Evolutionary conservation across 2,329 filamentous ascomycete genomes (phyloP), one percentile per base, ranked within the genome.

Genomic region (Xylariomycetidae sp.): DNA sequence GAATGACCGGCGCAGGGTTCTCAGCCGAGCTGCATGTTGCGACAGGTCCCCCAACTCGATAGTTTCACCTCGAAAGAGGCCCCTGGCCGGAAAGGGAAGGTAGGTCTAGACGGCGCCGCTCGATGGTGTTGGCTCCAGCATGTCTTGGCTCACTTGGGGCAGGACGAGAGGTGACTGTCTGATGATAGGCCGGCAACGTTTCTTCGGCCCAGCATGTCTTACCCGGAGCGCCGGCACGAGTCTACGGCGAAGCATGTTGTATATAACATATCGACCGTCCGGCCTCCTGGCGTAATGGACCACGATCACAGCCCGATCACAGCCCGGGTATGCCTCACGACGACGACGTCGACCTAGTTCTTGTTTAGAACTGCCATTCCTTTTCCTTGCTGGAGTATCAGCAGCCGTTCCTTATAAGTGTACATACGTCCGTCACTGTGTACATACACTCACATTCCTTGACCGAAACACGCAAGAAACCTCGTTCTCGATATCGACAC

Each of bases 281-380:
- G 7, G 12, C 16, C 16, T 42, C 27, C 24, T 32, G 19, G 6
- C 24, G n/a, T 14, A 13, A 23, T 23, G 8, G 9, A 8, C 22
- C n/a, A 29, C 13, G 26, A 30, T 40, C 23, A 39, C 29, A 25
- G 34, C 31, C 36, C 34, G 31, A 40, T 35, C 32, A 36, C 30
- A 33, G 19, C 17, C 23, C 31, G 26, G 15, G 34, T 41, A 22
- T 19, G 24, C 32, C 31, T 26, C 31, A 34, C 35, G 20, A 34
- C 36, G 37, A 37, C 23, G 24, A 24, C 34, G 29, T 32, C 40
- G 32, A 35, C 31, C 30, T 22, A 35, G 48, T 52, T 52, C 46
- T 45, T 18, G 29, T 39, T 47, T 44, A 35, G 50, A 50, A 48
- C 46, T 43, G 40, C 36, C 49, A 46, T 34, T 52, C 38, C 34